These are phyloP conservation scores for Backusella morwellensis DNA, from an alignment of 192 early-diverging fungal genomes.

Conservation along the genomic window DNA sequence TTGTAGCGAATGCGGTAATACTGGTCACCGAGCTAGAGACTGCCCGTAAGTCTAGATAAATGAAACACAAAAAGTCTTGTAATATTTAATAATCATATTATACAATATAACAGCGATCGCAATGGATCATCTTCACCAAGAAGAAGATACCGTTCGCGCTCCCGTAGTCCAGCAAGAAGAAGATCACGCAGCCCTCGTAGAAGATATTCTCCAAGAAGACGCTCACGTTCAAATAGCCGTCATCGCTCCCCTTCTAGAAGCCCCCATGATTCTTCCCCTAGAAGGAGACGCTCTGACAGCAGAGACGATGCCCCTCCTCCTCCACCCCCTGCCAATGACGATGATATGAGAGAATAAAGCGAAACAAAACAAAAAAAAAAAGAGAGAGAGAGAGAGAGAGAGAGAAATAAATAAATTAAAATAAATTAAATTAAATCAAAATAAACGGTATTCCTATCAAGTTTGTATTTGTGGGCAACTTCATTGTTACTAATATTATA, in stretches of 20 bases:
- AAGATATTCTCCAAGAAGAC: constrained; percentile 4
- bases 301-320: not conserved
- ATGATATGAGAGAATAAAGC: not conserved
- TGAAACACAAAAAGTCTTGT: not conserved
- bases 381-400: too few species aligned
- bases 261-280: not conserved
- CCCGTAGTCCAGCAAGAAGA: not conserved
- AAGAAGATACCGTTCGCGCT: constrained; percentile 9
- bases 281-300: not conserved
- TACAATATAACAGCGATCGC: not conserved
- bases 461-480: too few species aligned
- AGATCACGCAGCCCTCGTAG: constrained; percentile 13
- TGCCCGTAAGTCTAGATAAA: constrained; percentile 32
- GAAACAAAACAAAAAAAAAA: not conserved
- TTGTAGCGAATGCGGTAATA: constrained; percentile 31
- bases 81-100: not conserved
- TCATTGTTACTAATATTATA: too few species aligned
- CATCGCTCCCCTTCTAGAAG: not conserved
- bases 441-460: too few species aligned
- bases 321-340: not conserved
- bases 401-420: too few species aligned
- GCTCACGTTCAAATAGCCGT: not conserved
- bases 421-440: too few species aligned
- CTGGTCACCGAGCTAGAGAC: constrained; percentile 28
- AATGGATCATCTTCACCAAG: not conserved